phyloP scores from a whole-genome alignment of 2,329 filamentous ascomycete genomes.

The Ophioceras dolichostomum region DNA sequence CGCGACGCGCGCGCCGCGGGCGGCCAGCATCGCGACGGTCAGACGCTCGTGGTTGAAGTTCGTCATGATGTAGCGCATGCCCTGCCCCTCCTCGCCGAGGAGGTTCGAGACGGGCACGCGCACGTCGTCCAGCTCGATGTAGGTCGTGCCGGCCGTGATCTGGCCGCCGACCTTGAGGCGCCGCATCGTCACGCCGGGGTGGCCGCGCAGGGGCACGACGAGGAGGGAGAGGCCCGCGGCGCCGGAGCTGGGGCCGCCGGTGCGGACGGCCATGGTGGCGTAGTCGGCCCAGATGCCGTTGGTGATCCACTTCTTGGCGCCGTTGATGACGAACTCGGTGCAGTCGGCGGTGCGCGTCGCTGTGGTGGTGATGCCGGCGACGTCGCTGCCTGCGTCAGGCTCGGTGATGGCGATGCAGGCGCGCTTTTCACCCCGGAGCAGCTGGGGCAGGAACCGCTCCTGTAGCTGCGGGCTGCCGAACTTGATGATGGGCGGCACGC shows the following conservation, averaged over 20 bases:
- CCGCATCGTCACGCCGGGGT: slow-evolving; percentile 56
- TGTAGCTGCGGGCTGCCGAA: slow-evolving; percentile 52
- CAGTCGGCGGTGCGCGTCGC: slow-evolving; percentile 50
- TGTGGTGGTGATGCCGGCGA: slow-evolving; percentile 59
- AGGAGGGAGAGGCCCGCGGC: slow-evolving; percentile 52
- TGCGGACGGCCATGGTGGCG: slow-evolving; percentile 60
- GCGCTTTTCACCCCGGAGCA: slow-evolving; percentile 53
- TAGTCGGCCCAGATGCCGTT: slow-evolving; percentile 62
- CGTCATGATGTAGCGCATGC: slow-evolving; percentile 65
- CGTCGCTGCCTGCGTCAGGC: slow-evolving; percentile 61
- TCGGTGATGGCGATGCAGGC: slow-evolving; percentile 71
- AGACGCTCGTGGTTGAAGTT: slow-evolving; percentile 74
- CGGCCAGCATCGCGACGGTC: slow-evolving; percentile 51
- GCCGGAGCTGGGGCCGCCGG: slow-evolving; percentile 45
- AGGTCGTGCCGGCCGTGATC: slow-evolving; percentile 56
- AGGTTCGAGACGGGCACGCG: slow-evolving; percentile 58
- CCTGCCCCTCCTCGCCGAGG: slow-evolving; percentile 55
- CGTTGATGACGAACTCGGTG: slow-evolving; percentile 58
- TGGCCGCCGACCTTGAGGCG: slow-evolving; percentile 56
- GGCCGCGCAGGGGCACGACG: slow-evolving; percentile 55
- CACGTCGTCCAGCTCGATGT: slow-evolving; percentile 66
- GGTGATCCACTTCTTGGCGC: slow-evolving; percentile 73
- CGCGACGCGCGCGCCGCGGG: slow-evolving; percentile 39
- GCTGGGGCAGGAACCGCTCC: slow-evolving; percentile 53
- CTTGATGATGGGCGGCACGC: slow-evolving; percentile 58